Evolutionary conservation across 2,329 filamentous ascomycete species (phyloP), one percentile per base, ranked within the genome.

Genomic region (Cylindrodendrum hubeiense): DNA sequence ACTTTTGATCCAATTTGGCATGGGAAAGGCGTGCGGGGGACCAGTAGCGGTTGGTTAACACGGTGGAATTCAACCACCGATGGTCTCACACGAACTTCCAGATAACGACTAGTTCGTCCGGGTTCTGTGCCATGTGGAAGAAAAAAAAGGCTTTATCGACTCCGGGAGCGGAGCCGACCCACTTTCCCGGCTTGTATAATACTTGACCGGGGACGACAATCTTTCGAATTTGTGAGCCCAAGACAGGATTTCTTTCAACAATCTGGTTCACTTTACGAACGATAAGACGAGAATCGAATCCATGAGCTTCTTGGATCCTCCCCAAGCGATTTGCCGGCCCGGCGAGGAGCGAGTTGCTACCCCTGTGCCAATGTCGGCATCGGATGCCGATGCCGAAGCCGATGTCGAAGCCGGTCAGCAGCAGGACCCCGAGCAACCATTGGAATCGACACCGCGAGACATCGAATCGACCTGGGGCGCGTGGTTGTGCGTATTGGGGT

Each of bases 401-500:
- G 55, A 64, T 24, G 19, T 49, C 56, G 61, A 64, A 28, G 44
- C 63, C 65, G 47, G 61, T 47, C 34, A 56, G 60, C 37, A 67
- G 63, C 26, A 63, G 60, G 53, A 72, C 10, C 44, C 63, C 8
- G 71, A 74, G 21, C 52, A 49, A 28, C 44, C 65, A 39, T 58
- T 63, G 21, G 52, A 61, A 24, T 43, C 61, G 12, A 59, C 47
- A 12, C 47, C 60, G 7, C 44, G 61, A 30, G 69, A 73, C 37
- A 39, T 71, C 1, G 71, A 74, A n/a, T 68, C 64, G 3, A 66
- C 56, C 15, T 22, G 46, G 34, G 55, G 64, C 34, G 72, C 71
- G 19, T 75, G 73, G 73, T 5, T 73, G 5, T 72, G 71, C n/a
- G 72, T 75, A 0, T 15, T 73, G 13, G 73, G 73, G 3, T 66